A percentile compares a stretch with the other conserved stretches of the same genome.
Conservation (phyloP, 2,329 filamentous ascomycete species). For the Fusarium mundagurra region DNA sequence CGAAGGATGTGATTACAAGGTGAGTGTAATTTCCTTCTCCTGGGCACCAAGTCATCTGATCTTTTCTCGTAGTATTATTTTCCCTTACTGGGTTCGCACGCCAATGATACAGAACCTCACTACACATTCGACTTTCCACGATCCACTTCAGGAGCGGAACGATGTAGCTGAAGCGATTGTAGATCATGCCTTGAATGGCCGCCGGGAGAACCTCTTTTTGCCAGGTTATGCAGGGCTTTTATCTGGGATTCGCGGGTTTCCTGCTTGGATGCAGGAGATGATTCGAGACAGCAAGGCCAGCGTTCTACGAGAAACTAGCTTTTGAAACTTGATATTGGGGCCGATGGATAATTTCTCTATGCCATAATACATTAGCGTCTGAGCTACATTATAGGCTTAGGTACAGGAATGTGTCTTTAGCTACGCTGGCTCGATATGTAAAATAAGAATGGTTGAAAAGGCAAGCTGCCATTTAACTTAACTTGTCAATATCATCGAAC, state of each 20-base stretch:
- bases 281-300: not conserved
- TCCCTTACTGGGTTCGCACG: not conserved
- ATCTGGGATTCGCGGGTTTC: not conserved
- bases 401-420: not conserved
- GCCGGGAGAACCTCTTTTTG: not conserved
- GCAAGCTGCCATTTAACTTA: too few relatives aligned
- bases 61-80: not conserved
- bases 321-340: not conserved
- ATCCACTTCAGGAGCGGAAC: not conserved
- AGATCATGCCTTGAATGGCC: not conserved
- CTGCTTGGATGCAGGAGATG: not conserved
- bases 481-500: too few relatives aligned
- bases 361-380: not conserved
- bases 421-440: not conserved
- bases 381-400: not conserved
- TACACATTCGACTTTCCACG: not conserved
- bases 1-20: not conserved
- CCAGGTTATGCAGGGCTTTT: not conserved
- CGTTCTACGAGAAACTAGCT: not conserved
- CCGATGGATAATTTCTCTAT: not conserved
- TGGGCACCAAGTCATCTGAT: not conserved
- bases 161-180: not conserved
- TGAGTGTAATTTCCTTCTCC: too few relatives aligned
- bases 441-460: not conserved
- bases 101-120: not conserved